Evolutionary conservation across 2,329 filamentous ascomycete genomes (phyloP).

Genomic region (Pseudogymnoascus sp.): DNA sequence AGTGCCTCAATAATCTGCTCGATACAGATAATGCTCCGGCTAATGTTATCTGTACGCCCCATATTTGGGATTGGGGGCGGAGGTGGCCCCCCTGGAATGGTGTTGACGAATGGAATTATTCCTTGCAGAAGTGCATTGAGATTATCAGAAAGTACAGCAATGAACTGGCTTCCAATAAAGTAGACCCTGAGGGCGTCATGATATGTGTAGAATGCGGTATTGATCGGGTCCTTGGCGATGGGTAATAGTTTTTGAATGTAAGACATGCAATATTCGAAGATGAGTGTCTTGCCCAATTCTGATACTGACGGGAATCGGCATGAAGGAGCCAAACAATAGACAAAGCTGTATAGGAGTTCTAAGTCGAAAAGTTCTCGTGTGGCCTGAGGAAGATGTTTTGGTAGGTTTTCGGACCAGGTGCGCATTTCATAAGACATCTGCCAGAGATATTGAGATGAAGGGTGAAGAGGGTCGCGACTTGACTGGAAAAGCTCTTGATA

Average conservation of each 20-base stretch:
- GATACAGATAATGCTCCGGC: conserved; percentile 48
- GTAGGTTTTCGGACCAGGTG: conserved; percentile 73
- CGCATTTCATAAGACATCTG: conserved; percentile 67
- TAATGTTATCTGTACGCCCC: conserved; percentile 41
- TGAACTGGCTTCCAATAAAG: conserved; percentile 59
- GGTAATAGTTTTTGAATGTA: conserved; percentile 70
- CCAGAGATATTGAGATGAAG: conserved; percentile 67
- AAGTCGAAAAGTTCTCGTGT: conserved; percentile 75
- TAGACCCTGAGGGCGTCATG: conserved; percentile 81
- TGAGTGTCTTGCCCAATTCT: conserved; percentile 68
- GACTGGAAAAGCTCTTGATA: conserved; percentile 85
- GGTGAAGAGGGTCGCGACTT: conserved; percentile 57
- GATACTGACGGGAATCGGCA: conserved; percentile 63
- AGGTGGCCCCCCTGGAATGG: conserved; percentile 36
- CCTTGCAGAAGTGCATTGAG: conserved; percentile 47
- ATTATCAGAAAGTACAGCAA: conserved; percentile 51
- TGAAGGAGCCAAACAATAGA: conserved; percentile 80
- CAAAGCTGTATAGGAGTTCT: conserved; percentile 83
- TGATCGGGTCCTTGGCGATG: conserved; percentile 50
- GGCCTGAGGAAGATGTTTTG: conserved; percentile 52
- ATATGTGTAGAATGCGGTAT: conserved; percentile 69
- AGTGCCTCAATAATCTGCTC: conserved; percentile 47
- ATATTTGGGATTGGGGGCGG: conserved; percentile 40
- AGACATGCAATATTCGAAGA: conserved; percentile 80
- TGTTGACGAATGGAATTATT: conserved; percentile 19